These are phyloP conservation scores for Phytophthora macrochlamydospora DNA, from an alignment of 352 stramenopile species.

Conservation along the genomic window DNA sequence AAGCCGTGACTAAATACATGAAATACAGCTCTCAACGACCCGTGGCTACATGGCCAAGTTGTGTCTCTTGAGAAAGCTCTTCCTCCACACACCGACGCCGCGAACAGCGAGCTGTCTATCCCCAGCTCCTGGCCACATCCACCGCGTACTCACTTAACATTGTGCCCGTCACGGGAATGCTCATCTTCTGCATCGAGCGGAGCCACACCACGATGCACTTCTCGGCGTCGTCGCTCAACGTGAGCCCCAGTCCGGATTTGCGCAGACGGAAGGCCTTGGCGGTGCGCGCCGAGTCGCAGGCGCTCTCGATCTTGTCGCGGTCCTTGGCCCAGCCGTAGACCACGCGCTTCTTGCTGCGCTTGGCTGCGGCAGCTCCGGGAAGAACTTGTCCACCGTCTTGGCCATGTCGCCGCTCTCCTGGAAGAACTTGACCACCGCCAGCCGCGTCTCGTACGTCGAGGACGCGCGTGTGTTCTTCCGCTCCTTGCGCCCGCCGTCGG, in stretches of 20 bases:
- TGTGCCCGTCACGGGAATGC: conserved; percentile 28
- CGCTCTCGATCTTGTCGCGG: conserved; percentile 39
- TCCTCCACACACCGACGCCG: conserved; percentile 34
- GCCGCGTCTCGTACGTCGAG: conserved; percentile 40
- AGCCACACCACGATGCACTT: conserved; percentile 48
- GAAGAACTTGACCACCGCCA: conserved; percentile 37
- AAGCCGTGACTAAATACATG: no score
- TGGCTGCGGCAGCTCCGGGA: conserved; percentile 24
- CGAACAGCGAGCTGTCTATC: conserved; percentile 32
- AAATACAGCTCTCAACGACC: no score
- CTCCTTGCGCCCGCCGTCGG: conserved; percentile 33
- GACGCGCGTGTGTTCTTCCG: conserved; percentile 40
- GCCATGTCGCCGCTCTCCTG: conserved; percentile 7
- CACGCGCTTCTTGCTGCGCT: conserved; percentile 45
- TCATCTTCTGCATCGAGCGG: conserved; percentile 35
- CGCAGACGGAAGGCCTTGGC: conserved; percentile 40
- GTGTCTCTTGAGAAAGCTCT: conserved; percentile 39
- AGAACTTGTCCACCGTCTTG: conserved; percentile 6
- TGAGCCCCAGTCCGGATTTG: conserved; percentile 28
- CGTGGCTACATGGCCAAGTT: conserved; percentile 25
- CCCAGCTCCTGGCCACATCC: conserved; percentile 41
- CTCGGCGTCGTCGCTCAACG: conserved; percentile 36
- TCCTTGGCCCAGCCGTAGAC: conserved; percentile 42
- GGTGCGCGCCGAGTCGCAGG: conserved; percentile 37
- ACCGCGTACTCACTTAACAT: conserved; percentile 39